phyloP scores from a whole-genome alignment of 345 rosid species.

The Lumnitzera littorea region DNA sequence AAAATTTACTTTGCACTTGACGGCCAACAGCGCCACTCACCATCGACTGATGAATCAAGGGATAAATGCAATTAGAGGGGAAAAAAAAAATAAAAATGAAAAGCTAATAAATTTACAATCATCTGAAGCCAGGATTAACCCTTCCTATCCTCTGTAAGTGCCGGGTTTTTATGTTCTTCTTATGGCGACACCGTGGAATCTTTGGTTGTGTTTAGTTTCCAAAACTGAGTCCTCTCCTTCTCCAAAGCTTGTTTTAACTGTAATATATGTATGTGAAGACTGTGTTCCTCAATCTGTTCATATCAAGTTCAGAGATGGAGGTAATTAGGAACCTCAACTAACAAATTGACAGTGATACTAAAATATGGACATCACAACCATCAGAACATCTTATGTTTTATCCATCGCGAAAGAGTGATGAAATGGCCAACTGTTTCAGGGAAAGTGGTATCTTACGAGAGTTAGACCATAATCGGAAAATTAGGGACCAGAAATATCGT shows the following conservation, averaged over 20 bases:
- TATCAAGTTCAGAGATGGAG: too few species aligned
- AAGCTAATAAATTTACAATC: constrained; percentile 2
- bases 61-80: neutral
- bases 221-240: constrained; percentile 11
- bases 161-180: neutral
- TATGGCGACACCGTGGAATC: neutral
- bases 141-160: neutral
- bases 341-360: too few species aligned
- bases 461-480: too few species aligned
- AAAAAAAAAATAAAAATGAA: neutral
- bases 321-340: too few species aligned
- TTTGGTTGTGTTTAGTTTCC: constrained; percentile 1
- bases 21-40: neutral
- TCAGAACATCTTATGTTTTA: too few species aligned
- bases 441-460: too few species aligned
- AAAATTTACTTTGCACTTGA: constrained; percentile 1
- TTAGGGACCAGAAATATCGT: too few species aligned
- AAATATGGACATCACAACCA: neutral
- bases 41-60: neutral
- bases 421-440: too few species aligned
- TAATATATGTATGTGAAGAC: constrained; percentile 51
- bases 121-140: neutral
- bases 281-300: constrained; percentile 45
- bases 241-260: constrained; percentile 49
- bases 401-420: too few species aligned